Percentiles rank a stretch among this genome's conserved stretches.
Conservation (phyloP, 1,284 basidiomycete species). For the Peniophora sp. region DNA sequence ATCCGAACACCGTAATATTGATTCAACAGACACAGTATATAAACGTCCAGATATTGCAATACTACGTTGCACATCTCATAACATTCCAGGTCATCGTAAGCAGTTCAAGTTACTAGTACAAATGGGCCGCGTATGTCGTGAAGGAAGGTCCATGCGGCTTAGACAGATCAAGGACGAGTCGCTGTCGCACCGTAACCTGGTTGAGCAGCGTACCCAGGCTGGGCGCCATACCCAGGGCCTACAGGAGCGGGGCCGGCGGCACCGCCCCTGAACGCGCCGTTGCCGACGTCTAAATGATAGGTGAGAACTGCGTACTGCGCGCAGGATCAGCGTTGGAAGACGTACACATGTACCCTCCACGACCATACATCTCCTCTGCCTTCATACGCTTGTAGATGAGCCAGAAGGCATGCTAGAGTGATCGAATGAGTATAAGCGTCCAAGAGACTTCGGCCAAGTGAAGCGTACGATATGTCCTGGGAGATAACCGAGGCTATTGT, state of each 20-base stretch:
- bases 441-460: neutral
- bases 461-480: constrained; percentile 57
- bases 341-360: constrained; percentile 40
- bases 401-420: constrained; percentile 36
- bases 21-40: no score
- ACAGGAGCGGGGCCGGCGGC: constrained; percentile 21
- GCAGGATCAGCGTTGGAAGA: constrained; percentile 4
- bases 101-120: no score
- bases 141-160: no score
- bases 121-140: no score
- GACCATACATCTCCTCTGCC: constrained; percentile 53
- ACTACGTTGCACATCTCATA: no score
- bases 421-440: neutral
- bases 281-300: constrained; percentile 38
- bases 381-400: constrained; percentile 51
- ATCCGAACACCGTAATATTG: no score
- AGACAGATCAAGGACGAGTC: no score
- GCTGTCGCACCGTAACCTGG: neutral
- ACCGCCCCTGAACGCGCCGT: constrained; percentile 41
- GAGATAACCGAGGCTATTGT: constrained; percentile 61
- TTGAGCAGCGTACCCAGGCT: constrained; percentile 1
- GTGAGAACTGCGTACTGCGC: neutral
- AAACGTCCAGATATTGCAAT: no score
- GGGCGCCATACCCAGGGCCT: constrained; percentile 33
- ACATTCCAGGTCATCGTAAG: no score